phyloP scores from a whole-genome alignment of 2,329 filamentous ascomycete genomes.

The Aspergillus sp. region DNA sequence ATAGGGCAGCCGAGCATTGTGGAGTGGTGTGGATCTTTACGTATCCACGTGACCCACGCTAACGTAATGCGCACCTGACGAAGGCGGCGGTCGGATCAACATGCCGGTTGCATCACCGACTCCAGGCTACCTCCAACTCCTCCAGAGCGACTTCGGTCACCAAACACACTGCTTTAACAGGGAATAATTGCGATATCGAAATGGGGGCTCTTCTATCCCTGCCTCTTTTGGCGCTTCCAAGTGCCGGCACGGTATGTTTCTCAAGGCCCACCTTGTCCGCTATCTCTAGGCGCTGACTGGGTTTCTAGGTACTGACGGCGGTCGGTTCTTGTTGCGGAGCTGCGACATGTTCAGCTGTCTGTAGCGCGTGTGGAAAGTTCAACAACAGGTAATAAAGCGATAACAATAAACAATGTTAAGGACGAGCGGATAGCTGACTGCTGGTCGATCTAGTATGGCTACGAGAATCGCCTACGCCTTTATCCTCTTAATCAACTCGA shows the following conservation, averaged over 20 bases:
- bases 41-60: not conserved
- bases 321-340: constrained; percentile 93
- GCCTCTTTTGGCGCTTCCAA: constrained; percentile 84
- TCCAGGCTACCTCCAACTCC: constrained; percentile 3
- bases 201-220: constrained; percentile 94
- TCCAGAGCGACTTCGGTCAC: constrained; percentile 10
- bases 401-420: not conserved
- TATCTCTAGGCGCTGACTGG: constrained; percentile 17
- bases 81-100: not conserved
- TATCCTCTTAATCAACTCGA: constrained; percentile 93
- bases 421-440: not conserved
- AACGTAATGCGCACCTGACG: not conserved
- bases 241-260: constrained; percentile 74
- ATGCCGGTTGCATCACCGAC: constrained; percentile 10
- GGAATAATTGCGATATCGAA: constrained; percentile 17
- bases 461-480: constrained; percentile 96
- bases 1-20: not conserved
- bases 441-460: constrained; percentile 66
- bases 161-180: not conserved
- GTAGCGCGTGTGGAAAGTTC: constrained; percentile 93
- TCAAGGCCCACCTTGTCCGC: not conserved
- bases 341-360: constrained; percentile 93
- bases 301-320: constrained; percentile 68
- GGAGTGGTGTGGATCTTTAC: not conserved
- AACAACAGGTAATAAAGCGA: constrained; percentile 71